Base-by-base conservation (phyloP, 768 basidiomycete species). In the Serpula lacrymans region DNA sequence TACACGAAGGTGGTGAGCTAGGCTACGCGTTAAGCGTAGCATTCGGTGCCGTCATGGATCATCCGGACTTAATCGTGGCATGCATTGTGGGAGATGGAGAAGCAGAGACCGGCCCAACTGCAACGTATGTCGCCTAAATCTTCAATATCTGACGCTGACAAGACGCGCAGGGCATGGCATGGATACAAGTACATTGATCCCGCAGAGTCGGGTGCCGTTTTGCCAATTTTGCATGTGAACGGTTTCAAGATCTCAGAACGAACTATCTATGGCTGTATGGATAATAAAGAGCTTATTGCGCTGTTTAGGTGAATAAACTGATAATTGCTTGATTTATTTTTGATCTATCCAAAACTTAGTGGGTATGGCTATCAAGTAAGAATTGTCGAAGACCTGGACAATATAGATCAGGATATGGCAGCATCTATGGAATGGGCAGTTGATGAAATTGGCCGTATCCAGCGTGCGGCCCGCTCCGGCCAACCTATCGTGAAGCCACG, bases 231-330 rank as follows among this genome's bases (percentile, higher is more conserved):
- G 2, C 88, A 92, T 54, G 77, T 85, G 47, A 92, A 92, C 48
- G 84, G 87, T 12, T 90, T 88, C 75, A 87, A 92, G 71, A 93
- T 94, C 46, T 88, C 86, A 0, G 88, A 93, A 56, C 77, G 89
- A 26, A 94, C 92, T 12, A 84, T 96, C 43, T 84, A 81, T 43
- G 92, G 91, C 28, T 83, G 83, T 16, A 92, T 94, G 89, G 91
- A 94, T 53, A 73, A 95, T 57, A 82, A 84, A 52, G 92, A 94
- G 57, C 64, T 93, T 20, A 73, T 67, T 13, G 67, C 82, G 0
- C 67, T 91, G 18, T 92, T 88, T 73, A 80, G 78, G 86, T 83
- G 41, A 18, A 72, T 39, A 21, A 6, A 39, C 0, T 20, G 3
- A 29, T 21, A 22, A 10, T 43, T n/a, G 6, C 18, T 22, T 24